Conservation (phyloP, 257 asterid species). For the Forsythia suspensa region DNA sequence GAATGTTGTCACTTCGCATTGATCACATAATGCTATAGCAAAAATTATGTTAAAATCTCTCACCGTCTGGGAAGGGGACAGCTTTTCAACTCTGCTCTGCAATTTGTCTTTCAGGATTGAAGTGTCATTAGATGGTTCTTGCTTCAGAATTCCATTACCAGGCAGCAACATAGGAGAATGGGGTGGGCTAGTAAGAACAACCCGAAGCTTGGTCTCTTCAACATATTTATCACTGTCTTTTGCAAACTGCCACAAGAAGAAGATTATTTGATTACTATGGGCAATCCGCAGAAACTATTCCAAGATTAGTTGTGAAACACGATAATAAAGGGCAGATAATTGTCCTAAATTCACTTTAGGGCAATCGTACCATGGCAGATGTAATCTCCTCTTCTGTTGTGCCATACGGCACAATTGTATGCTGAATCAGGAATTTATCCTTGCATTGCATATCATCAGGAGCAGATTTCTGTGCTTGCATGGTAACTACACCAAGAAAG, state of each 20-base stretch:
- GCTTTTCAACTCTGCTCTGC: slow-evolving; percentile 50
- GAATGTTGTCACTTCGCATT: slow-evolving; percentile 2
- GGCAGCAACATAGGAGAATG: slow-evolving; percentile 51
- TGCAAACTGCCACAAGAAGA: slow-evolving; percentile 50
- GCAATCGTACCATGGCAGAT: slow-evolving; percentile 65
- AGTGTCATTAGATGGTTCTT: slow-evolving; percentile 43
- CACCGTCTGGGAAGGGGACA: slow-evolving; percentile 49
- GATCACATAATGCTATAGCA: background rate
- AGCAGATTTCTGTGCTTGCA: slow-evolving; percentile 80
- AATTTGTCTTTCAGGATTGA: slow-evolving; percentile 35
- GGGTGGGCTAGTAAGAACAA: slow-evolving; percentile 54
- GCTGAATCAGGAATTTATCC: slow-evolving; percentile 84
- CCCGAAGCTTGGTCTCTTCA: slow-evolving; percentile 85
- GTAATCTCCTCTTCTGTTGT: slow-evolving; percentile 68
- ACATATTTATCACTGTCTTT: slow-evolving; percentile 55
- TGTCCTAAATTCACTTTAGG: slow-evolving; percentile 17
- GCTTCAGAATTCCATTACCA: slow-evolving; percentile 44
- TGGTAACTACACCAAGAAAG: slow-evolving; percentile 54
- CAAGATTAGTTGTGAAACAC: slow-evolving; percentile 4
- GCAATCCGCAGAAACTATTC: background rate
- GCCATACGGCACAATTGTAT: slow-evolving; percentile 74
- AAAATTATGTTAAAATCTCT: slow-evolving; percentile 20
- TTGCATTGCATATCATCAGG: slow-evolving; percentile 72
- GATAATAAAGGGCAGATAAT: slow-evolving; percentile 16
- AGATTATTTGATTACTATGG: background rate